Conservation (phyloP, 192 early-diverging fungal genomes). For the Coemansia sp. region DNA sequence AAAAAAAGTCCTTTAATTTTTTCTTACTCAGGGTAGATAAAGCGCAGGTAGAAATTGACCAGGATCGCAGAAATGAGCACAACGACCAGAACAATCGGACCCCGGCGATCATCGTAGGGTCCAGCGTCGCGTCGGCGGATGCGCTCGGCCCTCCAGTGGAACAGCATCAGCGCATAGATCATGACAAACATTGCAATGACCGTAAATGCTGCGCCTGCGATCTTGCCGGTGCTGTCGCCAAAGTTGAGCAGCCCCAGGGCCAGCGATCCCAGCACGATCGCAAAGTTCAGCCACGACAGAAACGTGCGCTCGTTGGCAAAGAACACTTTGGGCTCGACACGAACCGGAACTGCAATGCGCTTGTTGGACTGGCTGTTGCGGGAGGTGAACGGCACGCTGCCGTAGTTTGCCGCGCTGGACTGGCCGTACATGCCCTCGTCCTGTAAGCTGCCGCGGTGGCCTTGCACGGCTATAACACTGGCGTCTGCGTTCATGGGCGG, state of each 20-base stretch:
- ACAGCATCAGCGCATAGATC: conserved; percentile 74
- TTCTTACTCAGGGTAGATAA: conserved; percentile 1
- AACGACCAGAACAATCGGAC: conserved; percentile 68
- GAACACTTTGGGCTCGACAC: conserved; percentile 90
- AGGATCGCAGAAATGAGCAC: conserved; percentile 66
- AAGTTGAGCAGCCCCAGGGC: conserved; percentile 81
- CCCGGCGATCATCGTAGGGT: conserved; percentile 74
- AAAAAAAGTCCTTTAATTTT: no score
- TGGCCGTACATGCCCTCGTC: background rate
- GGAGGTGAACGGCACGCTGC: conserved; percentile 29
- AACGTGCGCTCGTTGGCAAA: conserved; percentile 96
- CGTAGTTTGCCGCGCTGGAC: conserved; percentile 17
- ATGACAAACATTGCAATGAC: conserved; percentile 71
- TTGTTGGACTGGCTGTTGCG: conserved; percentile 48
- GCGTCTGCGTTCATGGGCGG: conserved; percentile 39
- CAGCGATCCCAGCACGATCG: conserved; percentile 70
- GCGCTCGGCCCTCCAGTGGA: conserved; percentile 71
- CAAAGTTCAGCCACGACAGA: conserved; percentile 85
- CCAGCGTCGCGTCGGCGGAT: conserved; percentile 66
- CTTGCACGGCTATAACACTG: conserved; percentile 48
- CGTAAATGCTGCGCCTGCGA: conserved; percentile 69
- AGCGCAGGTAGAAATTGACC: conserved; percentile 69
- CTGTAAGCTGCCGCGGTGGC: conserved; percentile 26
- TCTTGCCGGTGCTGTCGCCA: conserved; percentile 70
- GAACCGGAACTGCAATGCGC: conserved; percentile 72